A percentile compares a stretch with the other conserved stretches of the same genome.
These are phyloP conservation scores for Coemansia sp. DNA, from an alignment of 192 early-diverging fungal species.

Conservation along the genomic window DNA sequence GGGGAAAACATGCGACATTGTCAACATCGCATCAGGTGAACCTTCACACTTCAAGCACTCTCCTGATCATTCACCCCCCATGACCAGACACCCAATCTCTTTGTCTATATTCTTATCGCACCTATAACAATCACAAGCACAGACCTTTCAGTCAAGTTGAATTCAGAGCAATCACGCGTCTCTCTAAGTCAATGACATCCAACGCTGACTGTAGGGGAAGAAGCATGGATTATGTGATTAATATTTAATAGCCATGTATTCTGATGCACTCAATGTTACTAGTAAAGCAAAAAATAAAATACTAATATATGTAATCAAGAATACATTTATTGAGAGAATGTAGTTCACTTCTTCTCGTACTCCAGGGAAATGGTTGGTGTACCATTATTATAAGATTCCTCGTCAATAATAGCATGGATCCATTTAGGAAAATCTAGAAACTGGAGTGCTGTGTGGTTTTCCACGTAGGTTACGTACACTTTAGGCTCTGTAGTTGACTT, in stretches of 20 bases:
- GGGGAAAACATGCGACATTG: background rate
- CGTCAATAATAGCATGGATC: too few relatives aligned
- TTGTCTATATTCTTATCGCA: background rate
- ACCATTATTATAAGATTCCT: too few relatives aligned
- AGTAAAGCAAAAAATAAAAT: too few relatives aligned
- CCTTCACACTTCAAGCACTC: background rate
- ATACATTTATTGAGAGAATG: too few relatives aligned
- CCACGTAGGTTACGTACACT: too few relatives aligned
- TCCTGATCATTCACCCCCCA: background rate
- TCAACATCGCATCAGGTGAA: background rate
- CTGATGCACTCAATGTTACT: too few relatives aligned
- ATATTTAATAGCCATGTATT: background rate
- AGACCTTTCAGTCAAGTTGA: background rate
- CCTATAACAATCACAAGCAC: background rate
- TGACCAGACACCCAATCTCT: background rate
- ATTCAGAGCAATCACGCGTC: background rate
- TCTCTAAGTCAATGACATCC: background rate
- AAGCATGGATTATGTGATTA: background rate
- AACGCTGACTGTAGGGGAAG: background rate
- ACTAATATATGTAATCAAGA: too few relatives aligned
- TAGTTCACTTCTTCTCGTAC: too few relatives aligned
- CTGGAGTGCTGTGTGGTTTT: too few relatives aligned
- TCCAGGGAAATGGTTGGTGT: too few relatives aligned
- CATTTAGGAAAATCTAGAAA: too few relatives aligned
- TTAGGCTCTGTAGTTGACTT: background rate